Conservation (phyloP, 228 moss, liverwort and hornwort genomes). For the Sphagnum fallax region DNA sequence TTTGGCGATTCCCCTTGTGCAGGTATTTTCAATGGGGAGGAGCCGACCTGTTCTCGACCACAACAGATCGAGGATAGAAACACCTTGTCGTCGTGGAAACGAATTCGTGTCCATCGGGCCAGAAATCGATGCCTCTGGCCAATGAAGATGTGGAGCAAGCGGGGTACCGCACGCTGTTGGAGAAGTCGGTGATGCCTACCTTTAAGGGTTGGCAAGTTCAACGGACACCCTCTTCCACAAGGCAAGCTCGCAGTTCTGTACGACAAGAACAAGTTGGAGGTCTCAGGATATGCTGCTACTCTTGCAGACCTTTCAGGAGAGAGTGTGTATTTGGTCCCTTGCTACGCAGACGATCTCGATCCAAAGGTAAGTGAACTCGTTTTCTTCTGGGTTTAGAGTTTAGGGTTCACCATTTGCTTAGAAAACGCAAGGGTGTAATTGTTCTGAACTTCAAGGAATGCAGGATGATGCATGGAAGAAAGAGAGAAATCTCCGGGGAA, state of each 20-base stretch:
- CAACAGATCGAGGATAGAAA: slow-evolving; percentile 6
- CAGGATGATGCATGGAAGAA: too few species aligned
- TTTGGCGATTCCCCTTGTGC: background rate
- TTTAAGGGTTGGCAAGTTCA: slow-evolving; percentile 3
- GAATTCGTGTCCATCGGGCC: slow-evolving; percentile 4
- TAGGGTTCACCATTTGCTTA: too few species aligned
- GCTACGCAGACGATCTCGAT: slow-evolving; percentile 6
- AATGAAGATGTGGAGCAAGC: slow-evolving; percentile 6
- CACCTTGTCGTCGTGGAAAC: slow-evolving; percentile 3
- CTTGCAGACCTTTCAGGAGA: slow-evolving; percentile 3
- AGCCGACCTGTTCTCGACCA: slow-evolving; percentile 6
- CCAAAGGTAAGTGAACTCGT: background rate
- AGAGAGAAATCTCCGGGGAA: too few species aligned
- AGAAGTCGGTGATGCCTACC: slow-evolving; percentile 4
- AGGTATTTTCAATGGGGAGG: slow-evolving; percentile 7
- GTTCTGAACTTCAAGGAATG: too few species aligned
- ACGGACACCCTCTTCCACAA: background rate
- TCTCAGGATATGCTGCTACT: slow-evolving; percentile 3
- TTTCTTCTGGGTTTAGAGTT: too few species aligned
- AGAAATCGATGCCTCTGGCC: slow-evolving; percentile 5
- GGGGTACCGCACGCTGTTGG: slow-evolving; percentile 3
- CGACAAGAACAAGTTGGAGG: slow-evolving; percentile 6
- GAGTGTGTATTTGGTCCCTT: background rate
- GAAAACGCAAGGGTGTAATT: too few species aligned
- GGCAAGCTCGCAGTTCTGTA: slow-evolving; percentile 3